Percentiles rank a stretch among this genome's conserved stretches.
phyloP scores from a whole-genome alignment of 176 grass and related monocot genomes.

The Juncus inflexus region DNA sequence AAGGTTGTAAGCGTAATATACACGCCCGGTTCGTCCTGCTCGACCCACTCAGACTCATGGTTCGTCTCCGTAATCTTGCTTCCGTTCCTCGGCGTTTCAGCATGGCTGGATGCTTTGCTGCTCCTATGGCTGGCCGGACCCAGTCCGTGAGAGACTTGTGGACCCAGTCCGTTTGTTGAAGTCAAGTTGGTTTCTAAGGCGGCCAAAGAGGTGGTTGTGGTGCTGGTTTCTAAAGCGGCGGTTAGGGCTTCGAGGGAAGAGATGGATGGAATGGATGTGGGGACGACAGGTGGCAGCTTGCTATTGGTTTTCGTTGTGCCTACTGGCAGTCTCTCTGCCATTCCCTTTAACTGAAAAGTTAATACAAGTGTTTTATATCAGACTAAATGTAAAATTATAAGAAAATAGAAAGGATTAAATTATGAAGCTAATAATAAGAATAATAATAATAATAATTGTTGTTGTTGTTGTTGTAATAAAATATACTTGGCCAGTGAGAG shows the following conservation, averaged over 20 bases:
- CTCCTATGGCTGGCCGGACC: conserved; percentile 49
- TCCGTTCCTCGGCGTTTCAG: conserved; percentile 62
- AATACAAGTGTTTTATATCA: no score
- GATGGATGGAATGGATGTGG: conserved; percentile 37
- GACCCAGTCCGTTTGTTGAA: conserved; percentile 47
- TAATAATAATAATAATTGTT: no score
- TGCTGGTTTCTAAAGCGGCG: conserved; percentile 34
- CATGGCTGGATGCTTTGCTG: conserved; percentile 33
- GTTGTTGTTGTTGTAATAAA: background rate
- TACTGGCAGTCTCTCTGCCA: conserved; percentile 81
- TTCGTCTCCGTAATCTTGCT: conserved; percentile 38
- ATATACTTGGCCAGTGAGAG: conserved; percentile 76
- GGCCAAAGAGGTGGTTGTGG: conserved; percentile 28
- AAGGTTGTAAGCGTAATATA: conserved; percentile 88
- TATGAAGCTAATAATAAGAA: no score
- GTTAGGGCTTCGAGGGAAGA: conserved; percentile 38
- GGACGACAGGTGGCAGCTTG: conserved; percentile 51
- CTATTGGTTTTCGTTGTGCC: conserved; percentile 42
- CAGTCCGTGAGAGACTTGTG: conserved; percentile 42
- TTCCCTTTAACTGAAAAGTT: conserved; percentile 71
- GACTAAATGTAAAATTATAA: no score
- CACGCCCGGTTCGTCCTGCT: conserved; percentile 89
- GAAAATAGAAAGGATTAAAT: no score
- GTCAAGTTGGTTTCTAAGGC: conserved; percentile 41
- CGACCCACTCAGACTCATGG: conserved; percentile 84